Conservation (phyloP, 768 basidiomycete species). For the Lepiota brunneoincarnata region DNA sequence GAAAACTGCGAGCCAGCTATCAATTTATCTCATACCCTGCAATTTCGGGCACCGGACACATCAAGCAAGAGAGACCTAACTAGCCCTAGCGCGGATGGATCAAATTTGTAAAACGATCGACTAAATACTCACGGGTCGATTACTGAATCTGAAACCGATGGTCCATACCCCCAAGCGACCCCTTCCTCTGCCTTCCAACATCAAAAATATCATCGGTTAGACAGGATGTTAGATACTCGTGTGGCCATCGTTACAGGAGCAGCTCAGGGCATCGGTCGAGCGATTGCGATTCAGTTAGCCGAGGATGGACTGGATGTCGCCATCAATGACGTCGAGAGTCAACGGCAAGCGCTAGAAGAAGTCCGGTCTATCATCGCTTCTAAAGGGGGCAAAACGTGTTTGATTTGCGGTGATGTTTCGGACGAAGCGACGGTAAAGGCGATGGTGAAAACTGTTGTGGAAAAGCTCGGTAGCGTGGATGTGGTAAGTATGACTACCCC, state of each 20-base stretch:
- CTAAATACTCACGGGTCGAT: too few species aligned
- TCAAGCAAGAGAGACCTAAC: too few species aligned
- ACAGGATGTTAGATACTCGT: neutral
- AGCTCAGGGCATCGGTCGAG: slow-evolving; percentile 40
- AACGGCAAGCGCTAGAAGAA: neutral
- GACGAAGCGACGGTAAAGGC: slow-evolving; percentile 32
- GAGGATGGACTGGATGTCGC: slow-evolving; percentile 37
- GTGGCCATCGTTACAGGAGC: slow-evolving; percentile 41
- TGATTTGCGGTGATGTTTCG: slow-evolving; percentile 30
- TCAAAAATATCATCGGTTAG: too few species aligned
- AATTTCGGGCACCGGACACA: too few species aligned
- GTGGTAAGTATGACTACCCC: slow-evolving; percentile 20
- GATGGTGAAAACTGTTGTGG: slow-evolving; percentile 33
- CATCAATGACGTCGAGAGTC: slow-evolving; percentile 30
- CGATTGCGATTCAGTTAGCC: slow-evolving; percentile 39
- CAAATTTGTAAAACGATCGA: too few species aligned
- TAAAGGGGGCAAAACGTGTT: slow-evolving; percentile 19
- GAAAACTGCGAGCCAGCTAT: too few species aligned
- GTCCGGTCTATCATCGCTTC: neutral
- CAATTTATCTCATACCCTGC: too few species aligned
- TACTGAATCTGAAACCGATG: too few species aligned
- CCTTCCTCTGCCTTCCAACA: too few species aligned
- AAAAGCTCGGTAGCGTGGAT: slow-evolving; percentile 26
- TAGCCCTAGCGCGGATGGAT: too few species aligned
- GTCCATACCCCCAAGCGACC: too few species aligned